Percentiles rank a stretch among this genome's conserved stretches.
phyloP scores from a whole-genome alignment of 1,284 basidiomycete genomes.

The Earliella scabrosa region DNA sequence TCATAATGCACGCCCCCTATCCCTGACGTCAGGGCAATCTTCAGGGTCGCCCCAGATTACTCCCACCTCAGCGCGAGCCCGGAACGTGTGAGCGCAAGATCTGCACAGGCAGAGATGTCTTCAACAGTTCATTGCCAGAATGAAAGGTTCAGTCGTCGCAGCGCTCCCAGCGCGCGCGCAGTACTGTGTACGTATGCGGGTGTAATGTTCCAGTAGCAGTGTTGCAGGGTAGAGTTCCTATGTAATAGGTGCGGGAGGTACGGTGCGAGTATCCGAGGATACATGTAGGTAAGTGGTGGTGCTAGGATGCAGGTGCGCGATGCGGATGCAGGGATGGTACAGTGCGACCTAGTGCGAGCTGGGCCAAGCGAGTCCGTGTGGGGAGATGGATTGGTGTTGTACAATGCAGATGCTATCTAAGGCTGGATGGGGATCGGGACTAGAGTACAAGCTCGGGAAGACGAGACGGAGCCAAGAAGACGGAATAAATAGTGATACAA shows the following conservation, averaged over 20 bases:
- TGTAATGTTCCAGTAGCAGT: slow-evolving; percentile 3
- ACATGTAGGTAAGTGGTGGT: neutral
- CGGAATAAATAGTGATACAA: slow-evolving; percentile 12
- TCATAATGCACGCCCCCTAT: neutral
- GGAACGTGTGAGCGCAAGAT: neutral
- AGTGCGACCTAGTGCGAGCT: slow-evolving; percentile 1
- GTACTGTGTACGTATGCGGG: slow-evolving; percentile 1
- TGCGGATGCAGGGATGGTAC: slow-evolving; percentile 11
- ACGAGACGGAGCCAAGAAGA: neutral
- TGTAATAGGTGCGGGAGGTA: slow-evolving; percentile 1
- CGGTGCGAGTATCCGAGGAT: neutral
- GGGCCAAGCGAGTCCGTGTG: neutral
- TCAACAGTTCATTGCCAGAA: slow-evolving; percentile 11
- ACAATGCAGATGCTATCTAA: slow-evolving; percentile 22
- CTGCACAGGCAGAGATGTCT: slow-evolving; percentile 2
- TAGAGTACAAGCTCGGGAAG: slow-evolving; percentile 9
- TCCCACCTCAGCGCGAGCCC: neutral
- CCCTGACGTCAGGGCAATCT: neutral
- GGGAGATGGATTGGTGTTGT: slow-evolving; percentile 16
- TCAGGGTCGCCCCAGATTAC: neutral
- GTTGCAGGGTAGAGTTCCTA: neutral
- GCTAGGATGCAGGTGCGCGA: slow-evolving; percentile 5
- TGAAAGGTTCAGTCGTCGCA: slow-evolving; percentile 3
- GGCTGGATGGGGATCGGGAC: neutral
- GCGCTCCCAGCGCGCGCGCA: slow-evolving; percentile 10